phyloP scores from a whole-genome alignment of 106 monocot genomes.

The Alisma plantagoaquatica region DNA sequence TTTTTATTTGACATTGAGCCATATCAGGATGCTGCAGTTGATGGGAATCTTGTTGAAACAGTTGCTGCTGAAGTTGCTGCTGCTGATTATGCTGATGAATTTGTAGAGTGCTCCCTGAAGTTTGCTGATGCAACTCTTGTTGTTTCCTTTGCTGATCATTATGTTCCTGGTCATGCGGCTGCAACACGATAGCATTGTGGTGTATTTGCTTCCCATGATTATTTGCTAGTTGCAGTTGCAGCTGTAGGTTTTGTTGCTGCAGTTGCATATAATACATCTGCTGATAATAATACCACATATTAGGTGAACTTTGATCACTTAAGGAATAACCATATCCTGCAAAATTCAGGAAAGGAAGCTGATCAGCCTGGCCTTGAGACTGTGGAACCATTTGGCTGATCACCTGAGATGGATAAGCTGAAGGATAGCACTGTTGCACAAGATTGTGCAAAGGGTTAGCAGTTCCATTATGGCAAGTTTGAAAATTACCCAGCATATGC shows the following conservation, averaged over 20 bases:
- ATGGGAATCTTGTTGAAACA: conserved; percentile 5
- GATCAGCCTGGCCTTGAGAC: conserved; percentile 24
- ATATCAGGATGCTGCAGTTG: conserved; percentile 4
- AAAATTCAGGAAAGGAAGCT: conserved; percentile 20
- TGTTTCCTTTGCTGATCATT: conserved; percentile 14
- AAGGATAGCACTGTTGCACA: conserved; percentile 19
- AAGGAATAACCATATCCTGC: conserved; percentile 30
- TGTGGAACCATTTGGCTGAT: conserved; percentile 17
- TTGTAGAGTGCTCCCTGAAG: conserved; percentile 16
- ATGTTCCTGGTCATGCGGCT: conserved; percentile 15
- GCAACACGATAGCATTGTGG: conserved; percentile 8
- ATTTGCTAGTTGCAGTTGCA: conserved; percentile 5
- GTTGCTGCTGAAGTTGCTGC: conserved; percentile 11
- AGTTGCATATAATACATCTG: conserved; percentile 47
- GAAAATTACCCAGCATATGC: conserved; percentile 28
- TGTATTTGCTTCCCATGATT: conserved; percentile 11
- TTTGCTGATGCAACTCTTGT: conserved; percentile 4
- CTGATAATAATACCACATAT: conserved; percentile 67
- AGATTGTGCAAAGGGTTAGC: conserved; percentile 20
- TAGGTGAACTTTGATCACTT: conserved; percentile 29
- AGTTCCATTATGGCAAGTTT: conserved; percentile 22
- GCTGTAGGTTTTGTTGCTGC: conserved; percentile 15
- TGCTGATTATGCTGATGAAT: conserved; percentile 9
- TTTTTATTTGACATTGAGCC: too few species aligned
- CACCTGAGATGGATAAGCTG: conserved; percentile 24